phyloP scores from a whole-genome alignment of 148 eudicot genomes.

The Fallopia convolvulus region DNA sequence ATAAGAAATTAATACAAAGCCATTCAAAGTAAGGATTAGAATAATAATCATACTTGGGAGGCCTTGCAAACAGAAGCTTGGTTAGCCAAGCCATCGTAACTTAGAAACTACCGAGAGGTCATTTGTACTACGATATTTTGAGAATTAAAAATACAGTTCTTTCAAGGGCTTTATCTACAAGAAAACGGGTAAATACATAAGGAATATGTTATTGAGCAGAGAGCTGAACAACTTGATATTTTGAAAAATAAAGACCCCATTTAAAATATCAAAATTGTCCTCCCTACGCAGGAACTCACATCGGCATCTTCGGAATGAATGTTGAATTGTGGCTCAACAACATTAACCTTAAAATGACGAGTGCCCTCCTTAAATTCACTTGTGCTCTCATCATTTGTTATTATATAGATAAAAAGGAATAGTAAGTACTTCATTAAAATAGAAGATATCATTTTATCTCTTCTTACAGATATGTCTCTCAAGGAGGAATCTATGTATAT shows the following conservation, averaged over 20 bases:
- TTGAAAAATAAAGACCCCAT: neutral
- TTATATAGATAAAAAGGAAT: conserved; percentile 10
- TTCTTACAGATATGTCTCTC: neutral
- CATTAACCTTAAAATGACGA: conserved; percentile 98
- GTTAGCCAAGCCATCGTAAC: conserved; percentile 98
- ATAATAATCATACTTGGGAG: conserved; percentile 64
- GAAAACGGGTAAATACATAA: neutral
- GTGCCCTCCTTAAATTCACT: conserved; percentile 83
- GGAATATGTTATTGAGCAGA: neutral
- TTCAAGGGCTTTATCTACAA: conserved; percentile 95
- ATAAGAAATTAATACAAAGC: no score
- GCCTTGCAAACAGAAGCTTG: conserved; percentile 91
- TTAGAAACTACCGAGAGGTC: conserved; percentile 98
- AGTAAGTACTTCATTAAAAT: neutral
- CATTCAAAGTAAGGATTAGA: neutral
- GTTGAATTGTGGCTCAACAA: conserved; percentile 98
- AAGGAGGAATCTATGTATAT: neutral
- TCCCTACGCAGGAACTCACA: conserved; percentile 41
- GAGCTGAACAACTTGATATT: neutral
- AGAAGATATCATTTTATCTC: neutral
- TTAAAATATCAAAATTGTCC: neutral
- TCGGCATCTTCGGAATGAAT: conserved; percentile 97
- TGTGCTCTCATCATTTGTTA: conserved; percentile 49
- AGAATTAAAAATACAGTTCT: conserved; percentile 92
- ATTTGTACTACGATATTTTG: conserved; percentile 83